Base-by-base conservation (phyloP, 2,329 filamentous ascomycete genomes). In the Tolypocladium ovalisporum region DNA sequence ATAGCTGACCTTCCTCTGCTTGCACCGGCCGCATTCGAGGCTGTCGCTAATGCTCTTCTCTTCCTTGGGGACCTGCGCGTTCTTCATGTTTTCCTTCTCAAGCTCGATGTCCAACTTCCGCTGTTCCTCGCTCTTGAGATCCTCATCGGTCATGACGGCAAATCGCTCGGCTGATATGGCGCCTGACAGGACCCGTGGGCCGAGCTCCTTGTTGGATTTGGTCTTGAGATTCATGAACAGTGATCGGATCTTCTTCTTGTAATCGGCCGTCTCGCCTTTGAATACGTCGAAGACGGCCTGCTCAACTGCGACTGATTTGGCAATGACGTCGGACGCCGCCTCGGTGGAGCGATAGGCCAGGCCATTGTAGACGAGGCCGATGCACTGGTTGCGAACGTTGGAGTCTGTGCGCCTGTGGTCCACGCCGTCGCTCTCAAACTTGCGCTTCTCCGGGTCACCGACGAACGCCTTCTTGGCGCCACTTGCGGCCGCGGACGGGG, bases 211-310 rank as follows among this genome's bases (percentile, higher is more conserved):
- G 75, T 97, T 97, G 62, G 85, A 87, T 75, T 89, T 92, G 77
- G 90, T 90, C 79, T 97, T 97, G 65, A 99, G 83, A 69, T 97
- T 97, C 70, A 92, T 85, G 75, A 90, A 97, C 27, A 99, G 84
- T 24, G 90, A 95, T 63, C 93, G 88, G 66, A 97, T 87, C 79
- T 97, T 97, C 63, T 80, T 81, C 69, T 88, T 87, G 80, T 99
- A 99, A 54, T 86, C 83, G 52, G 84, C 75, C 19, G 79, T 86
- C 66, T 91, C 87, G 56, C 86, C 85, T 57, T 87, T 86, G 70
- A 85, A 87, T 35, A 80, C 75, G 57, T 79, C 80, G 73, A 80
- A 92, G 7, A 89, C 89, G 9, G 91, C 90, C 40, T 81, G 72
- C 76, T 99, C 94, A 47, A 97, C 85, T 70, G 96, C 90, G 61